Conservation (phyloP, 192 early-diverging fungal genomes). For the Backusella circina region DNA sequence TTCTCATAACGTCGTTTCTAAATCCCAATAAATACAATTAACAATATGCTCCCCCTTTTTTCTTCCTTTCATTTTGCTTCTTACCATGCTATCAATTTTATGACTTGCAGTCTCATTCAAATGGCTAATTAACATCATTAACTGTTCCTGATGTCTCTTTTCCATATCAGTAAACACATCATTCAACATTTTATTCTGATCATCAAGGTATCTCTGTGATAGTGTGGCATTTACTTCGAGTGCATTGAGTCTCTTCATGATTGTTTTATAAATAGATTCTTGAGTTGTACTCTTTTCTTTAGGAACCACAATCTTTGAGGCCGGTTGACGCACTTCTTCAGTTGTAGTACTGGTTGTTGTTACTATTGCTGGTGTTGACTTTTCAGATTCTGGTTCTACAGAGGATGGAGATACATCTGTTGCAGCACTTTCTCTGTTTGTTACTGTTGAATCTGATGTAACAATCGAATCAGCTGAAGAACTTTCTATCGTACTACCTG, state of each 20-base stretch:
- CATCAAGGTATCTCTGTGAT: constrained; percentile 71
- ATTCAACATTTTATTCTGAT: constrained; percentile 70
- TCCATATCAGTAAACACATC: constrained; percentile 58
- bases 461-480: neutral
- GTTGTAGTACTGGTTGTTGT: neutral
- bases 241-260: constrained; percentile 75
- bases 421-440: neutral
- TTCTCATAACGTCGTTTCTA: constrained; percentile 51
- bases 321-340: neutral
- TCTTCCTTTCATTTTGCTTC: neutral
- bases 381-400: neutral
- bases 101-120: constrained; percentile 61
- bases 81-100: constrained; percentile 62
- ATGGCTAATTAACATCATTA: constrained; percentile 61
- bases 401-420: neutral
- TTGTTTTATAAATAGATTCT: constrained; percentile 88
- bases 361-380: neutral
- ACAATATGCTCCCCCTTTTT: neutral
- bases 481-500: neutral
- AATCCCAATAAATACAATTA: neutral
- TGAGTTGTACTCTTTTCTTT: constrained; percentile 40
- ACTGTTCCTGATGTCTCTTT: constrained; percentile 56
- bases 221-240: constrained; percentile 82
- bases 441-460: neutral
- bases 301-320: neutral